phyloP scores from a whole-genome alignment of 805 yeast genomes.

The Geotrichum ghanense region DNA sequence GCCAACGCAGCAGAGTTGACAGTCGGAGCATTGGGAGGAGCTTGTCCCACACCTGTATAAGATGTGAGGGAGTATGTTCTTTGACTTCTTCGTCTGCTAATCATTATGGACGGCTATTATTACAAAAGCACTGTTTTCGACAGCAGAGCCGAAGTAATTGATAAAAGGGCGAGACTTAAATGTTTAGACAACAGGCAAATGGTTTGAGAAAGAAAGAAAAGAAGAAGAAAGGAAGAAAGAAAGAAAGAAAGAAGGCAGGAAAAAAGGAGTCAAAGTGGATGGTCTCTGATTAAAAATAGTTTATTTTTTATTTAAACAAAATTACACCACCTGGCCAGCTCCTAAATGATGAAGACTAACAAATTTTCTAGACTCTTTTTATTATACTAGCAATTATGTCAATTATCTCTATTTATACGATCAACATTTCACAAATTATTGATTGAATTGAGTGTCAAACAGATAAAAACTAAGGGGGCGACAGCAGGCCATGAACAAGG shows the following conservation, averaged over 20 bases:
- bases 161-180: not conserved
- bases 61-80: conserved; percentile 20
- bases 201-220: not conserved
- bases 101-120: conserved; percentile 7
- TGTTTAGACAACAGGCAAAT: not conserved
- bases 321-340: too few species aligned
- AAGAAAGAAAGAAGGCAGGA: not conserved
- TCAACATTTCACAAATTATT: too few species aligned
- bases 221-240: not conserved
- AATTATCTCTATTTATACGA: too few species aligned
- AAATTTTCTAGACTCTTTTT: too few species aligned
- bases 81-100: conserved; percentile 10
- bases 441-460: too few species aligned
- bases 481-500: too few species aligned
- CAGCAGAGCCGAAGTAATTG: not conserved
- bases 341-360: too few species aligned
- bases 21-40: conserved; percentile 16
- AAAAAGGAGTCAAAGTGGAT: not conserved
- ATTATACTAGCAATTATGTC: too few species aligned
- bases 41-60: conserved; percentile 23
- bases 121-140: too few species aligned
- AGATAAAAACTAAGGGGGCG: too few species aligned
- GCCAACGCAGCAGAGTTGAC: conserved; percentile 43
- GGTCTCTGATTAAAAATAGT: too few species aligned
- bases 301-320: too few species aligned